phyloP scores from a whole-genome alignment of 768 basidiomycete species.

The Lactifluus hygrophoroides region DNA sequence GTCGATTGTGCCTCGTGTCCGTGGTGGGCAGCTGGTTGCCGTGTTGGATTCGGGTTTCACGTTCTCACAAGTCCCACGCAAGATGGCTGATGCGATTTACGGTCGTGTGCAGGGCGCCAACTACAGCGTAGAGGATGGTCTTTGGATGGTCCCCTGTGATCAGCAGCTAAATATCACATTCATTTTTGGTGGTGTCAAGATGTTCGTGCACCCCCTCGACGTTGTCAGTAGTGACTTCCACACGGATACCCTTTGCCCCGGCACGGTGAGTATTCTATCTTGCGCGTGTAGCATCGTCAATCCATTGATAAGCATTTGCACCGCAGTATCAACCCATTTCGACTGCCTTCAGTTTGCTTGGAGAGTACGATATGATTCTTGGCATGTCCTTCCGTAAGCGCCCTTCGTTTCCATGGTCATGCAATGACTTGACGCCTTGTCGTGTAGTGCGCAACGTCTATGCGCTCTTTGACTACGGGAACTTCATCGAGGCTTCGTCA shows the following conservation, averaged over 20 bases:
- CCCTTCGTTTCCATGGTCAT: background rate
- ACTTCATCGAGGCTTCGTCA: constrained; percentile 46
- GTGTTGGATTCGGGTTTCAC: constrained; percentile 72
- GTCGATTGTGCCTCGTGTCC: constrained; percentile 64
- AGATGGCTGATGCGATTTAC: constrained; percentile 74
- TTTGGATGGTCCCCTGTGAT: constrained; percentile 70
- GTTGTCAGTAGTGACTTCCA: constrained; percentile 50
- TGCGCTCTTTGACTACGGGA: constrained; percentile 62
- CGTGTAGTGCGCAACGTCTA: constrained; percentile 65
- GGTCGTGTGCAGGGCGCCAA: constrained; percentile 66
- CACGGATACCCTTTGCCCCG: constrained; percentile 44
- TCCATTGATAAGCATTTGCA: constrained; percentile 9
- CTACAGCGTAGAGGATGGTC: constrained; percentile 45
- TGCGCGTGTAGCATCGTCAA: background rate
- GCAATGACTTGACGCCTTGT: background rate
- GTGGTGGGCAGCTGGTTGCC: constrained; percentile 54
- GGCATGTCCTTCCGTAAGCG: constrained; percentile 71
- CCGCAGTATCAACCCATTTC: constrained; percentile 75
- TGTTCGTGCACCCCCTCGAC: constrained; percentile 71
- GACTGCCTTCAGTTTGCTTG: constrained; percentile 65
- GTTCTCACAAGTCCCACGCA: constrained; percentile 61
- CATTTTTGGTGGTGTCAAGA: constrained; percentile 59
- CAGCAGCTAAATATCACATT: constrained; percentile 65
- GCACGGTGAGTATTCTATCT: constrained; percentile 42
- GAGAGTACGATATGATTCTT: constrained; percentile 75